Evolutionary conservation across 768 basidiomycete genomes (phyloP).

Genomic region (Boletus sp.): DNA sequence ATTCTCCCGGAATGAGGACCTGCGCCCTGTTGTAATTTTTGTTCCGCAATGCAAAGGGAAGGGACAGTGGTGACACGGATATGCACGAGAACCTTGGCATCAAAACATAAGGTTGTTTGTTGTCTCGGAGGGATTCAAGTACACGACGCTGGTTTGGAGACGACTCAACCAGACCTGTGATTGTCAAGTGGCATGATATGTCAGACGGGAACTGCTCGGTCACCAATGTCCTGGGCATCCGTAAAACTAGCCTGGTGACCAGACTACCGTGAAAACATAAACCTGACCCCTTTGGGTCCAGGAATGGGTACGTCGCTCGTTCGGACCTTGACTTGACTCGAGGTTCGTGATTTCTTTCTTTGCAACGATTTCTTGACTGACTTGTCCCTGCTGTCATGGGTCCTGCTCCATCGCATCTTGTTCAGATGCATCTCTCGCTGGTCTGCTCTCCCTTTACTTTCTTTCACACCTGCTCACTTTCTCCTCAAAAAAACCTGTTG

Average conservation of each 20-base stretch:
- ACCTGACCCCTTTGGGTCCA: too few species aligned
- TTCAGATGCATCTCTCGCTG: conserved; percentile 15
- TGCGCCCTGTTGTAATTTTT: not conserved
- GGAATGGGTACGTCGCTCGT: too few species aligned
- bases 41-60: too few species aligned
- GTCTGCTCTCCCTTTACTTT: not conserved
- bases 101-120: not conserved
- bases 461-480: not conserved
- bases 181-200: too few species aligned
- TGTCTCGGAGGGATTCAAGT: not conserved
- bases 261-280: too few species aligned
- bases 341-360: not conserved
- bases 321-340: not conserved
- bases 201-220: too few species aligned
- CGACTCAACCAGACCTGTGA: too few species aligned
- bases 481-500: conserved; percentile 7
- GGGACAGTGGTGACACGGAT: not conserved
- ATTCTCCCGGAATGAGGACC: not conserved
- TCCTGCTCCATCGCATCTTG: not conserved
- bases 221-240: too few species aligned
- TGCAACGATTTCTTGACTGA: not conserved
- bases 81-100: not conserved
- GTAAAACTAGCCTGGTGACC: too few species aligned
- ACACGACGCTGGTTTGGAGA: not conserved
- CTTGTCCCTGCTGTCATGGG: not conserved